These are phyloP conservation scores for Geosmithia flava DNA, from an alignment of 2,329 filamentous ascomycete genomes.

Conservation along the genomic window DNA sequence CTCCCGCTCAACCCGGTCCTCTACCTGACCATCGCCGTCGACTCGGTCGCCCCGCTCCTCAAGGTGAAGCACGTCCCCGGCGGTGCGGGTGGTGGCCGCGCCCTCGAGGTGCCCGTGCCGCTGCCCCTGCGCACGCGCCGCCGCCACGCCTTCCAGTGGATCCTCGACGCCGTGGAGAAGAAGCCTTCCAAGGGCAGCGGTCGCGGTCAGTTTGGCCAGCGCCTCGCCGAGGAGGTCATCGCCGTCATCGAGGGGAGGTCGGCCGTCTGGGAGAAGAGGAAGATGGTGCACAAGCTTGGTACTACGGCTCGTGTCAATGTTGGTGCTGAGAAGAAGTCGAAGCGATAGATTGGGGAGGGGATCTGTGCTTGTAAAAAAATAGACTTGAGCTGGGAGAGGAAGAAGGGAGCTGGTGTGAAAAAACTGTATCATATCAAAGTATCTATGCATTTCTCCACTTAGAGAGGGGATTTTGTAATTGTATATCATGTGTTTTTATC, in stretches of 20 bases:
- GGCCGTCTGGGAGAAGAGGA: constrained; percentile 71
- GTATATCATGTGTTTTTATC: not conserved
- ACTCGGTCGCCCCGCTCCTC: constrained; percentile 83
- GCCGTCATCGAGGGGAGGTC: constrained; percentile 80
- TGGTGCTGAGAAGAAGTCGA: constrained; percentile 24
- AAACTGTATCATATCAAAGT: not conserved
- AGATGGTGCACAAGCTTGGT: constrained; percentile 66
- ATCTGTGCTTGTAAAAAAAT: constrained; percentile 3
- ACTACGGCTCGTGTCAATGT: constrained; percentile 69
- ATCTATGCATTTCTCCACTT: not conserved
- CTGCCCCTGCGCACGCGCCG: constrained; percentile 64
- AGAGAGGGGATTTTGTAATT: not conserved
- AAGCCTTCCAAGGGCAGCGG: constrained; percentile 62
- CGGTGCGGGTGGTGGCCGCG: constrained; percentile 72
- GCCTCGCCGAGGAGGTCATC: constrained; percentile 77
- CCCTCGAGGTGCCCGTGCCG: constrained; percentile 73
- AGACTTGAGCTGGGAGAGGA: not conserved
- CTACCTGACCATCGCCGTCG: constrained; percentile 82
- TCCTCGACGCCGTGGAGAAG: constrained; percentile 72
- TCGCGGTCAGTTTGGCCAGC: constrained; percentile 58
- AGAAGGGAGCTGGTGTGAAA: not conserved
- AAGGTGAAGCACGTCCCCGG: constrained; percentile 66
- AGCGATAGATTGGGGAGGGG: constrained; percentile 15
- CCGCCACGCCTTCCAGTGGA: constrained; percentile 75
- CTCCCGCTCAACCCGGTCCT: constrained; percentile 81